phyloP scores from a whole-genome alignment of 495 filamentous ascomycete genomes.

The Penicillium subrubescens region DNA sequence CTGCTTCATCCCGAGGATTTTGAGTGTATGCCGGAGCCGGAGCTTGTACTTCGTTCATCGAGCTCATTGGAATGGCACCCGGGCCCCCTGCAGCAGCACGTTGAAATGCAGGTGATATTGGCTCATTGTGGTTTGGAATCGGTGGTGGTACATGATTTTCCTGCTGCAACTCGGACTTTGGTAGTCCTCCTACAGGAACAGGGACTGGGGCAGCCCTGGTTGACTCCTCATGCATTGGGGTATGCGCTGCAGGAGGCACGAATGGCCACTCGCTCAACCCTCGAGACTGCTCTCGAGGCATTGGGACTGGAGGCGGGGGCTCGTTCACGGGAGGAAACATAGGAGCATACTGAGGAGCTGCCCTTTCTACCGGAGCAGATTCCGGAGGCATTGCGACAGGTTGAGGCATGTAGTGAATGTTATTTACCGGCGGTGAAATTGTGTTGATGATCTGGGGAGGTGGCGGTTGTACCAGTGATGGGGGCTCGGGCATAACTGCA shows the following conservation, averaged over 20 bases:
- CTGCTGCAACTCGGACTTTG: not conserved
- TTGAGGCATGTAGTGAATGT: not conserved
- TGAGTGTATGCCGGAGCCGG: conserved; percentile 40
- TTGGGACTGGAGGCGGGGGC: not conserved
- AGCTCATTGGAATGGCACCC: conserved; percentile 51
- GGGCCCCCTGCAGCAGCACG: conserved; percentile 41
- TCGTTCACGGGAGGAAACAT: not conserved
- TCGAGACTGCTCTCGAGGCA: conserved; percentile 4
- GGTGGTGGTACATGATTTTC: not conserved
- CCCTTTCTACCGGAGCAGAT: not conserved
- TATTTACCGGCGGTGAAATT: not conserved
- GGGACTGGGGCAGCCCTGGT: not conserved
- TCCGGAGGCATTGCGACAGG: not conserved
- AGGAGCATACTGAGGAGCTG: not conserved
- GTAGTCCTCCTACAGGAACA: not conserved
- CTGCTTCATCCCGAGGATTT: conserved; percentile 14
- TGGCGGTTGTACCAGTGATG: conserved; percentile 3
- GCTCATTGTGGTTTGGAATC: conserved; percentile 8
- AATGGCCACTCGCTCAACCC: not conserved
- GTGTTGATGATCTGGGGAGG: conserved; percentile 13
- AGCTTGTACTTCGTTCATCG: conserved; percentile 46
- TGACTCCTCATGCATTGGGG: not conserved
- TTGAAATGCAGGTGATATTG: conserved; percentile 45
- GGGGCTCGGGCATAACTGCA: conserved; percentile 14
- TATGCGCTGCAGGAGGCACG: not conserved